These are phyloP conservation scores for Termitomyces sp. DNA, from an alignment of 768 basidiomycete genomes.

Conservation along the genomic window DNA sequence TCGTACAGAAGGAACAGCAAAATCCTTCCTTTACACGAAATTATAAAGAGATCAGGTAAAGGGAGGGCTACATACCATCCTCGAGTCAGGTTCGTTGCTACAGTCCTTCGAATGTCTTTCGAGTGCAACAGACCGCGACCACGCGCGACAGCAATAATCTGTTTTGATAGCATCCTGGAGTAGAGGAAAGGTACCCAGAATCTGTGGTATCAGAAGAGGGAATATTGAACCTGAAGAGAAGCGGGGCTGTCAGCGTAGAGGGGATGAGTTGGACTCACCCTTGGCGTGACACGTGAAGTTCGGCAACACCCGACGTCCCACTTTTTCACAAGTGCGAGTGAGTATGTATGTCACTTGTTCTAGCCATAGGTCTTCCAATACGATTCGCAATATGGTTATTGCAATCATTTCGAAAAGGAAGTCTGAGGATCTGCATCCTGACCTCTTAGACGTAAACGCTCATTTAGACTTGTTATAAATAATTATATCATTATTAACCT, in stretches of 20 bases:
- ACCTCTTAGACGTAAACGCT: too few relatives aligned
- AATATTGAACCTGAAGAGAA: neutral
- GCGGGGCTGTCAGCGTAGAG: neutral
- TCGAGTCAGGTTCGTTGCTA: slow-evolving; percentile 30
- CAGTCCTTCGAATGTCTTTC: slow-evolving; percentile 26
- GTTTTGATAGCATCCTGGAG: slow-evolving; percentile 61
- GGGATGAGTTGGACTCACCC: neutral
- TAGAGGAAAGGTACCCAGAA: slow-evolving; percentile 4
- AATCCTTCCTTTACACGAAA: slow-evolving; percentile 30
- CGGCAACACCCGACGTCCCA: neutral
- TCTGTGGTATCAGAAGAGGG: neutral
- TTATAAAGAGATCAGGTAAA: slow-evolving; percentile 6
- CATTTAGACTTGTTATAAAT: too few relatives aligned
- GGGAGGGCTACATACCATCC: slow-evolving; percentile 36
- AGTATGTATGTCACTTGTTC: neutral
- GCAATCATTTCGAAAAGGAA: too few relatives aligned
- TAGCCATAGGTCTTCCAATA: neutral
- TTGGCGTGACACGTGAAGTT: neutral
- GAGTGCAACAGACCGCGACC: slow-evolving; percentile 45
- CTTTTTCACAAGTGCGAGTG: neutral
- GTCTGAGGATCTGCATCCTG: too few relatives aligned
- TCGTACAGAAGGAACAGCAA: slow-evolving; percentile 38
- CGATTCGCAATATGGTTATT: too few relatives aligned
- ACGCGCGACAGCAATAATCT: slow-evolving; percentile 59
- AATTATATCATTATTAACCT: too few relatives aligned